Evolutionary conservation across 768 basidiomycete species (phyloP), one percentile per base, ranked within the genome.

Genomic region (Rhizopogon vesiculosus): DNA sequence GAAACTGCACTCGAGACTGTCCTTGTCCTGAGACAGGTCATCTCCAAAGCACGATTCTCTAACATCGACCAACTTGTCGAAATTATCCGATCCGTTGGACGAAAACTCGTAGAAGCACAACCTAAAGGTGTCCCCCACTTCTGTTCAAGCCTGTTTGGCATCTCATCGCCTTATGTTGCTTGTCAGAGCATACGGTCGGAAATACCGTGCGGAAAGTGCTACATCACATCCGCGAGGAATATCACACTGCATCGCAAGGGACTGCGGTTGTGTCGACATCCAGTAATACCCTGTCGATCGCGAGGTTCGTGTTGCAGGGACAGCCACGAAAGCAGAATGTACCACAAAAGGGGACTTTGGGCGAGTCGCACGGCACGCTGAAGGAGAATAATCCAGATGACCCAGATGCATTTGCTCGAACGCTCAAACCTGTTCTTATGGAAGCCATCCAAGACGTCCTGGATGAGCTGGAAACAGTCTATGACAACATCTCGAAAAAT

Each of bases 391-490:
- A 91, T 69, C 74, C 81, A 0, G 81, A 89, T 54, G 89, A 91
- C 68, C 87, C 86, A 0, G 88, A 91, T 64, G 85, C 86, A 15
- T 90, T 91, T 64, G 85, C 90, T 8, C 74, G 78, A 41, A 82
- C 81, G 38, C 69, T 98, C 51, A 97, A 95, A 72, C 96, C 96
- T 2, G 88, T 97, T 1, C 78, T 99, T 53, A 93, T 98, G 80
- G 93, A 97, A 70, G 97, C 94, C 7, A 95, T 99, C 51, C 90
- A 96, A 66, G 96, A 98, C 66, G 91, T 98, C 16, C 78, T 97
- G 44, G 93, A 97, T 61, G 97, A 99, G 70, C 77, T 99, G 39
- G 95, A 97, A 69, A 94, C 91, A 2, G 95, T 96, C 1, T 93
- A 98, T 62, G 91, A 97, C 62, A 94, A 89, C 63, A 87, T 98